Evolutionary conservation across 176 grass and related monocot species (phyloP).

Genomic region (Phragmites australis): DNA sequence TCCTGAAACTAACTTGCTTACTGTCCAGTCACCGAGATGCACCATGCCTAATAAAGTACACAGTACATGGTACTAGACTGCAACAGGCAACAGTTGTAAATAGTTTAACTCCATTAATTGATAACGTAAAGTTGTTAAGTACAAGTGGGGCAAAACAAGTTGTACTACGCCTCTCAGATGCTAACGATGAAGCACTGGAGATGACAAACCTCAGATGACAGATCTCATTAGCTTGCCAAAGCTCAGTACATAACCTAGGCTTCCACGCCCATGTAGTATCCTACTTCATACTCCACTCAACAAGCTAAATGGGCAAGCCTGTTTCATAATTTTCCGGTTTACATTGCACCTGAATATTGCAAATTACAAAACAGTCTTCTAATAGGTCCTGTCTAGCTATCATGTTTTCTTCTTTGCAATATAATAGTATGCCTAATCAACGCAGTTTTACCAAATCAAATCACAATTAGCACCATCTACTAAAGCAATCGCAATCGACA

Average conservation of each 20-base stretch:
- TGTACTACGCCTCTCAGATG: neutral
- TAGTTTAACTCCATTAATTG: neutral
- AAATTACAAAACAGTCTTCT: too few species aligned
- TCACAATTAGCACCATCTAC: neutral
- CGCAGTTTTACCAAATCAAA: too few species aligned
- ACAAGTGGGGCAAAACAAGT: neutral
- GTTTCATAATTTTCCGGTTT: too few species aligned
- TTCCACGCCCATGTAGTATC: too few species aligned
- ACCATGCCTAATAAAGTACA: slow-evolving; percentile 1
- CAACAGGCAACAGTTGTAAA: slow-evolving; percentile 1
- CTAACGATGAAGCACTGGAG: slow-evolving; percentile 6
- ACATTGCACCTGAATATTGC: too few species aligned
- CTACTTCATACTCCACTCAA: too few species aligned
- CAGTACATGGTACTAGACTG: slow-evolving; percentile 11
- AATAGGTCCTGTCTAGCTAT: too few species aligned
- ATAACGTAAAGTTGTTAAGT: neutral
- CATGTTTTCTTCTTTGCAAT: too few species aligned
- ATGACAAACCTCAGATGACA: neutral
- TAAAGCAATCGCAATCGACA: neutral
- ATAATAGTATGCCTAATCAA: too few species aligned
- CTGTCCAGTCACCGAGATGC: neutral
- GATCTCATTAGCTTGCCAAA: neutral
- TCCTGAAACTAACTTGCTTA: slow-evolving; percentile 3
- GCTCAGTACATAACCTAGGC: too few species aligned
- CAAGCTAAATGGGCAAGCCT: too few species aligned